These are phyloP conservation scores for Lunularia cruciata DNA, from an alignment of 225 moss, liverwort and hornwort genomes.

Conservation along the genomic window DNA sequence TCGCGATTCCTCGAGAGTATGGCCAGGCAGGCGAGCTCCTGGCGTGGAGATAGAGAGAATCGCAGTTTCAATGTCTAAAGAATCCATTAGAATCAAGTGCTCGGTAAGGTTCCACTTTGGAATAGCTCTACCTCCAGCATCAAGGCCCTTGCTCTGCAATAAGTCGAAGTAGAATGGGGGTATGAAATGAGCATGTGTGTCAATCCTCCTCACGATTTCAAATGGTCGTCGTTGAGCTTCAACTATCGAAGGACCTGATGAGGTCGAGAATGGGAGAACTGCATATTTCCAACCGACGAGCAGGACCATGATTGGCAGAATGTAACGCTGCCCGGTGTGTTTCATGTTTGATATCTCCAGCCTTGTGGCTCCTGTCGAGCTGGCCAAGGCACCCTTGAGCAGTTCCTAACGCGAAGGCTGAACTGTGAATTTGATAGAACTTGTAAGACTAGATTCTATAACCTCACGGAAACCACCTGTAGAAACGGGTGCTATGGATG, in stretches of 20 bases:
- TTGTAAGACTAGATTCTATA: no score
- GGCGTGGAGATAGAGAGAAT: conserved; percentile 41
- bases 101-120: conserved; percentile 31
- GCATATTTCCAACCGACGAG: background rate
- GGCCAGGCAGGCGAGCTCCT: conserved; percentile 24
- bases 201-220: conserved; percentile 22
- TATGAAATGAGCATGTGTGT: conserved; percentile 37
- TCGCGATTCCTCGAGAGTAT: conserved; percentile 14
- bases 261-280: background rate
- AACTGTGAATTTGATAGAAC: no score
- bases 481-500: no score
- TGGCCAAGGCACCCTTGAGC: no score
- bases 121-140: conserved; percentile 18
- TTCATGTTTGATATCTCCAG: no score
- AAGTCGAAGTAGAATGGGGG: conserved; percentile 40
- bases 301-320: background rate
- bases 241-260: background rate
- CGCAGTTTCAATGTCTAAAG: conserved; percentile 18
- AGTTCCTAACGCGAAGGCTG: no score
- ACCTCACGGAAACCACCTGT: no score
- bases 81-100: conserved; percentile 31
- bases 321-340: no score
- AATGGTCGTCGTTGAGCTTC: background rate
- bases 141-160: background rate
- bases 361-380: no score